Conservation (phyloP, 1,139 yeast species). For the Kodamaea suecica region DNA sequence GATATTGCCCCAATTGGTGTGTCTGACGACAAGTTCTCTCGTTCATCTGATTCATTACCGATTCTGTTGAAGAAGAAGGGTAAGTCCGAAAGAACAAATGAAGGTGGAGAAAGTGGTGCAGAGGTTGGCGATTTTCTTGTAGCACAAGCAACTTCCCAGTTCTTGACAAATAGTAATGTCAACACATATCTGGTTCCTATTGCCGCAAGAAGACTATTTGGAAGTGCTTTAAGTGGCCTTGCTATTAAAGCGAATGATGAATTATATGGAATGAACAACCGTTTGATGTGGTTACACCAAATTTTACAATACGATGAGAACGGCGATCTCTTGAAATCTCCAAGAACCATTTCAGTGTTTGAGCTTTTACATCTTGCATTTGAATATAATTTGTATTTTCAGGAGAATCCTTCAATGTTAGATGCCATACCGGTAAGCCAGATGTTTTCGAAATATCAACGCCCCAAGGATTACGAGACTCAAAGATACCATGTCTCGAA, state of each 20-base stretch:
- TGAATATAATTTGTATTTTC: background rate
- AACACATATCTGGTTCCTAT: constrained; percentile 39
- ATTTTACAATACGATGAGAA: constrained; percentile 48
- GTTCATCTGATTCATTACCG: constrained; percentile 25
- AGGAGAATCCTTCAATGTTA: background rate
- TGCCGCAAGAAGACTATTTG: constrained; percentile 32
- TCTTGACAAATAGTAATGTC: constrained; percentile 35
- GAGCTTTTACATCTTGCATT: constrained; percentile 32
- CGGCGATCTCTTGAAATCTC: constrained; percentile 32
- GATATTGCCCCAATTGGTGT: constrained; percentile 42
- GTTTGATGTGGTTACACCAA: constrained; percentile 55
- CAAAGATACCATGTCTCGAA: constrained; percentile 22
- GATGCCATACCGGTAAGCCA: background rate
- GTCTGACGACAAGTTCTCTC: constrained; percentile 31
- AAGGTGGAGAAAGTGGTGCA: constrained; percentile 8
- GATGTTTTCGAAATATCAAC: background rate
- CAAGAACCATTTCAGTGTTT: constrained; percentile 50
- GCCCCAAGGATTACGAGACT: constrained; percentile 7
- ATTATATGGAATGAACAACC: constrained; percentile 20
- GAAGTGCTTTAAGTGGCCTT: constrained; percentile 26
- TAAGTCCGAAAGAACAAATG: too few relatives aligned
- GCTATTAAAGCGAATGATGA: constrained; percentile 24
- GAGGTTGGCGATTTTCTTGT: constrained; percentile 28
- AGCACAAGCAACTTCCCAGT: constrained; percentile 38
- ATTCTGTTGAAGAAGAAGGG: constrained; percentile 14